A percentile compares a stretch with the other conserved stretches of the same genome.
These are phyloP conservation scores for Diaporthe sp. DNA, from an alignment of 2,329 filamentous ascomycete species.

Conservation along the genomic window DNA sequence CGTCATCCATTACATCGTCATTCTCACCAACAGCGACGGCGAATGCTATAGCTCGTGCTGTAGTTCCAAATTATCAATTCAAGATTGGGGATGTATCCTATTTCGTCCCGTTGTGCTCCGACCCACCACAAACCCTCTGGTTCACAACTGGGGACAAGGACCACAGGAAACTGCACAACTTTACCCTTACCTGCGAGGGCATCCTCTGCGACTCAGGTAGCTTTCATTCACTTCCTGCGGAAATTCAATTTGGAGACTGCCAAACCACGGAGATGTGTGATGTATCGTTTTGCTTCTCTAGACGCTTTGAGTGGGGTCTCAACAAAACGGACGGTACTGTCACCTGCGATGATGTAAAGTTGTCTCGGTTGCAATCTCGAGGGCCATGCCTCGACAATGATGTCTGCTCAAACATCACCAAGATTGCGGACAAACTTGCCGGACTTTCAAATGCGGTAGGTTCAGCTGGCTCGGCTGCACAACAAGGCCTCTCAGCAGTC, in stretches of 20 bases:
- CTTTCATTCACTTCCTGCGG: not conserved
- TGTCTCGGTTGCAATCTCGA: not conserved
- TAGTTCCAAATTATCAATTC: conserved; percentile 19
- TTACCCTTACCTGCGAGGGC: not conserved
- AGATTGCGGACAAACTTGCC: conserved; percentile 20
- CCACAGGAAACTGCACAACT: not conserved
- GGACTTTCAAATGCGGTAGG: not conserved
- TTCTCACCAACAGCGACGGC: conserved; percentile 1
- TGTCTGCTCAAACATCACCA: conserved; percentile 1
- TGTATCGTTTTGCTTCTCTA: conserved; percentile 16
- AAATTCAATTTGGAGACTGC: not conserved
- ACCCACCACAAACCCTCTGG: conserved; percentile 29
- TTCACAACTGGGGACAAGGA: not conserved
- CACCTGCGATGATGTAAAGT: not conserved
- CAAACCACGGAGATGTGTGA: not conserved
- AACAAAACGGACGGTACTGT: not conserved
- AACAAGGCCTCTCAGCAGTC: conserved; percentile 22
- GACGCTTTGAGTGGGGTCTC: not conserved
- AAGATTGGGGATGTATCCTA: conserved; percentile 15
- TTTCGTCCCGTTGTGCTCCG: conserved; percentile 20
- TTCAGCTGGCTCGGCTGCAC: not conserved
- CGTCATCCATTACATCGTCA: not conserved
- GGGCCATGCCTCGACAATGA: not conserved
- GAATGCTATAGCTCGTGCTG: not conserved
- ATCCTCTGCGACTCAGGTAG: not conserved